Conservation (phyloP, 768 basidiomycete genomes). For the Rhizopogon roseolus region DNA sequence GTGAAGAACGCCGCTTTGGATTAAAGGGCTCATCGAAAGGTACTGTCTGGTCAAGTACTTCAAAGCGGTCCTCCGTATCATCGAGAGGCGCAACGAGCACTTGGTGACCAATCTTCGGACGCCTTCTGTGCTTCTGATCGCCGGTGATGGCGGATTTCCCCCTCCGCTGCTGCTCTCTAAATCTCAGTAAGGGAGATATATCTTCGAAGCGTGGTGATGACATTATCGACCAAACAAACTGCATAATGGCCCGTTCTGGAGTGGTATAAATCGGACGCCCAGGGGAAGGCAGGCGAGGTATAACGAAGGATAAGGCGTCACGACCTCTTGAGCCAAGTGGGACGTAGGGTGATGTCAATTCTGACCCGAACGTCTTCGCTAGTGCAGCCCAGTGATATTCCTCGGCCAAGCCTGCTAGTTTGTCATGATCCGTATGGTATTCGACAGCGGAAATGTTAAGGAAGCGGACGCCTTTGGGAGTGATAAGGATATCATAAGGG, state of each 20-base stretch:
- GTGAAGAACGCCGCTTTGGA: not conserved
- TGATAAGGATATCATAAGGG: constrained; percentile 23
- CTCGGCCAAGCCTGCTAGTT: constrained; percentile 17
- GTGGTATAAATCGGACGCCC: constrained; percentile 11
- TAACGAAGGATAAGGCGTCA: constrained; percentile 13
- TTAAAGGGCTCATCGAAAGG: not conserved
- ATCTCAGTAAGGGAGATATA: not conserved
- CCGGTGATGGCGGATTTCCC: not conserved
- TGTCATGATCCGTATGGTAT: constrained; percentile 18
- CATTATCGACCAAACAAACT: constrained; percentile 16
- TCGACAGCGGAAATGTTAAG: constrained; percentile 12
- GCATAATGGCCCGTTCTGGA: constrained; percentile 14
- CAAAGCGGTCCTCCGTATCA: not conserved
- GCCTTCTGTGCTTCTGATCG: not conserved
- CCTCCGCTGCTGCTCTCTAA: not conserved
- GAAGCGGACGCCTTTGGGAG: constrained; percentile 25
- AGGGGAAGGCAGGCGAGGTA: constrained; percentile 23
- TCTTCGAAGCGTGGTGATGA: constrained; percentile 9
- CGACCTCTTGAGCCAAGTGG: not conserved
- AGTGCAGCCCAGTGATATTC: constrained; percentile 13
- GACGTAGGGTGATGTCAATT: not conserved
- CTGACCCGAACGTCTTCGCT: constrained; percentile 13
- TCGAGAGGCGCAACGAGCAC: constrained; percentile 15
- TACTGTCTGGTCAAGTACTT: not conserved
- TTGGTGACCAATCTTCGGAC: constrained; percentile 6